These are phyloP conservation scores for Silybum marianum DNA, from an alignment of 129 eudicot species.

Conservation along the genomic window DNA sequence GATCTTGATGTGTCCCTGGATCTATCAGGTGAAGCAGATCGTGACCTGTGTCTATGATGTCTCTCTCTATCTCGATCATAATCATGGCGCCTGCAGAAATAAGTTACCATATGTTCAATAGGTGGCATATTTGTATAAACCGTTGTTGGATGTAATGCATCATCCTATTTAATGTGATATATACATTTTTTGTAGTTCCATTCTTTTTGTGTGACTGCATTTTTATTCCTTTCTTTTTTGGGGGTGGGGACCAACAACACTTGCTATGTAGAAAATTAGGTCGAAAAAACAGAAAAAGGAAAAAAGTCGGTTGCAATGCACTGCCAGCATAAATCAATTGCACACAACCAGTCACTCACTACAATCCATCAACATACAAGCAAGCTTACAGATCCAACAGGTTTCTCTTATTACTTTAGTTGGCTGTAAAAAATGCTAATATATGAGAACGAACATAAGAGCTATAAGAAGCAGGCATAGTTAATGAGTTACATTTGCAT, in stretches of 20 bases:
- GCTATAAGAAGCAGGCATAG: background rate
- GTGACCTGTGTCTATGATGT: conserved; percentile 63
- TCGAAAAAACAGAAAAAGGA: background rate
- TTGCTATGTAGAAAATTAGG: background rate
- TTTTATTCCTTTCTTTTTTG: background rate
- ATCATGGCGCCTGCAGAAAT: conserved; percentile 58
- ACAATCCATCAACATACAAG: background rate
- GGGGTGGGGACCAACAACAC: background rate
- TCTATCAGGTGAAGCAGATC: conserved; percentile 63
- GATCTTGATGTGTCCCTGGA: conserved; percentile 53
- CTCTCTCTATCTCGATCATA: conserved; percentile 69
- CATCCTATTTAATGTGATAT: background rate
- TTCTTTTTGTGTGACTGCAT: background rate
- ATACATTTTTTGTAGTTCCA: background rate
- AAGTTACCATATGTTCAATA: background rate
- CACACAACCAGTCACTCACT: background rate
- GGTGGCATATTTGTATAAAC: background rate
- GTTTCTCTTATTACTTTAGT: background rate
- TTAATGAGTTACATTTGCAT: background rate
- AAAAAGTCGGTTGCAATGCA: background rate
- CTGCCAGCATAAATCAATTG: background rate
- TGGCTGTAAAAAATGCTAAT: background rate
- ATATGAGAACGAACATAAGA: background rate
- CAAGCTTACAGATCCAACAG: background rate
- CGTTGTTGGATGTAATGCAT: background rate